Conservation (phyloP, 2,329 filamentous ascomycete genomes). For the Sarocladiaceae sp. region DNA sequence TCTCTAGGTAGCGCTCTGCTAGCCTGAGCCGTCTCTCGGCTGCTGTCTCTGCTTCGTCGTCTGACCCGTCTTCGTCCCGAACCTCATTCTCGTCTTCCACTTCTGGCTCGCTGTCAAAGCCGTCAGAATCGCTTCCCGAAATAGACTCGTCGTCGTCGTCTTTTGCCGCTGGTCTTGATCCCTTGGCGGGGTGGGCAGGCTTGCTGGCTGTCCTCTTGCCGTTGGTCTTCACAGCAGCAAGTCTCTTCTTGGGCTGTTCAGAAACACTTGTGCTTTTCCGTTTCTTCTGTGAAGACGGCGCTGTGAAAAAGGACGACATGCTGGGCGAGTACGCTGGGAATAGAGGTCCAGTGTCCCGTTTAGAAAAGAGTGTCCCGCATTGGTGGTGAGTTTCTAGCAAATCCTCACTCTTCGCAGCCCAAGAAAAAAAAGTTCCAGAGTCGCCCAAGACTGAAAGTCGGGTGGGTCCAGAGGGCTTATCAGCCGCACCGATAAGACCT, state of each 20-base stretch:
- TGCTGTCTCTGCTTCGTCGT: conserved; percentile 81
- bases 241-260: conserved; percentile 56
- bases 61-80: conserved; percentile 45
- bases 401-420: conserved; percentile 13
- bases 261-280: conserved; percentile 65
- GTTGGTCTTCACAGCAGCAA: conserved; percentile 39
- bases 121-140: conserved; percentile 74
- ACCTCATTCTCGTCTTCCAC: conserved; percentile 40
- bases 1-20: conserved; percentile 89
- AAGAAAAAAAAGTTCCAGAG: conserved; percentile 35
- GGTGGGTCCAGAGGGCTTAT: not conserved
- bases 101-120: conserved; percentile 45
- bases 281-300: conserved; percentile 83
- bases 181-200: conserved; percentile 32
- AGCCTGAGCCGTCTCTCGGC: conserved; percentile 82
- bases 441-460: conserved; percentile 21
- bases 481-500: not conserved
- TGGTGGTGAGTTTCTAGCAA: conserved; percentile 22
- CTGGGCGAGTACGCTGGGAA: conserved; percentile 18
- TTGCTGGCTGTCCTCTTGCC: conserved; percentile 38
- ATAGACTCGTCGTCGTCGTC: conserved; percentile 66
- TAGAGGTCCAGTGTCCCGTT: not conserved
- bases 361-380: conserved; percentile 19
- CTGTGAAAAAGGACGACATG: conserved; percentile 97
- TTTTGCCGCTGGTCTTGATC: conserved; percentile 32